These are phyloP conservation scores for Kwoniella pini DNA, from an alignment of 768 basidiomycete genomes.

Conservation along the genomic window DNA sequence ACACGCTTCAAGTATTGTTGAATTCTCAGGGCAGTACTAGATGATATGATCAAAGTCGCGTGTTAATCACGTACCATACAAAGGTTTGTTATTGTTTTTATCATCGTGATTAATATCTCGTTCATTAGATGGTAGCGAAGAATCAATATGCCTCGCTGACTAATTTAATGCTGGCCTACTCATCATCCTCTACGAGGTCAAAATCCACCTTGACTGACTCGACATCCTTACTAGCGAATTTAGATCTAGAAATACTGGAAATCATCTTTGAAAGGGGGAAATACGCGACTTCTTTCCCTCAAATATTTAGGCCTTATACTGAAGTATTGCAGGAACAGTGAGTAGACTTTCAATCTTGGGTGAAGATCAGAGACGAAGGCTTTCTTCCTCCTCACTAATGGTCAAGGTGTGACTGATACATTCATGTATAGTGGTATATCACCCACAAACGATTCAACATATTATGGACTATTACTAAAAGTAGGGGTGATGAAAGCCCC, in stretches of 20 bases:
- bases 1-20: too few species aligned
- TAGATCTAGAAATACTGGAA: conserved; percentile 44
- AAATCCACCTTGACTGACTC: conserved; percentile 18
- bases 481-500: conserved; percentile 43
- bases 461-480: conserved; percentile 49
- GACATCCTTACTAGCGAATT: conserved; percentile 20
- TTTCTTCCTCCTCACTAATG: too few species aligned
- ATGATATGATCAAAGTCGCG: background rate
- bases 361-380: too few species aligned
- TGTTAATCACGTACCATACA: background rate
- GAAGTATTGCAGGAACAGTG: conserved; percentile 41
- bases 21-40: too few species aligned
- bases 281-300: conserved; percentile 43
- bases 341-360: conserved; percentile 6
- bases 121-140: too few species aligned
- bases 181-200: conserved; percentile 18
- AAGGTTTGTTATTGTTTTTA: conserved; percentile 4
- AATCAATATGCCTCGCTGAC: background rate
- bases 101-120: too few species aligned
- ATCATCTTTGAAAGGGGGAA: conserved; percentile 39
- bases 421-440: conserved; percentile 34
- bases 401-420: too few species aligned
- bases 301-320: conserved; percentile 42
- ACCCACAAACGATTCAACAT: conserved; percentile 37
- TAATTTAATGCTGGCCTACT: conserved; percentile 11